Percentiles rank a stretch among this genome's conserved stretches.
phyloP scores from a whole-genome alignment of 2,329 filamentous ascomycete genomes.

The Curvularia spicifera region DNA sequence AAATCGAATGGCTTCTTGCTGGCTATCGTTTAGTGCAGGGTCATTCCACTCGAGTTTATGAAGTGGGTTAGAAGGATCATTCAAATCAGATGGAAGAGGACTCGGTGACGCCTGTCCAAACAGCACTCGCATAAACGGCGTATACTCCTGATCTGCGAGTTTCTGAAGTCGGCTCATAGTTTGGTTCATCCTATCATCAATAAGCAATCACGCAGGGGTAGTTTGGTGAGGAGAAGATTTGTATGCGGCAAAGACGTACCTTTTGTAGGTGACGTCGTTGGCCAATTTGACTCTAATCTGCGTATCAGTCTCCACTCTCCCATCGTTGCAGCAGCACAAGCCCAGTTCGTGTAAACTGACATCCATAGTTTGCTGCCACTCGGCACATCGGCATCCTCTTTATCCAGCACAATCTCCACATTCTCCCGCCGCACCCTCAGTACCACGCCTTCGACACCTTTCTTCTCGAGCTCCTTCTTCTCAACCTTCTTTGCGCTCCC shows the following conservation, averaged over 20 bases:
- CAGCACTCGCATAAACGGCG: constrained; percentile 64
- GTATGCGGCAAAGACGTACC: constrained; percentile 50
- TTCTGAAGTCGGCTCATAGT: constrained; percentile 67
- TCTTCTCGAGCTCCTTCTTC: constrained; percentile 72
- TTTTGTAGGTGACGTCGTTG: constrained; percentile 70
- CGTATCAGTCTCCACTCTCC: constrained; percentile 41
- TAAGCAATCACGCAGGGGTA: constrained; percentile 17
- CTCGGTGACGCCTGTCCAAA: constrained; percentile 65
- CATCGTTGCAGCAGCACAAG: not conserved
- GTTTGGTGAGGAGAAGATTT: not conserved
- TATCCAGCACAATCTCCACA: constrained; percentile 73
- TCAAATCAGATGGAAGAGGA: constrained; percentile 55
- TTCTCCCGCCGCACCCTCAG: constrained; percentile 65
- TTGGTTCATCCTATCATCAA: constrained; percentile 62
- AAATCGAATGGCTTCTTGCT: constrained; percentile 74
- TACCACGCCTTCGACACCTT: constrained; percentile 73
- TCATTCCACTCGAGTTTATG: constrained; percentile 62
- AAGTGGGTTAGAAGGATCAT: constrained; percentile 47
- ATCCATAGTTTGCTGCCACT: constrained; percentile 65
- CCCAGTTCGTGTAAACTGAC: constrained; percentile 53
- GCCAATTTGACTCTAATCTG: constrained; percentile 66
- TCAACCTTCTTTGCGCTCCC: constrained; percentile 74
- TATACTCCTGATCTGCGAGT: constrained; percentile 62
- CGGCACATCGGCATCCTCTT: constrained; percentile 63
- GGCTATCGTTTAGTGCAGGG: constrained; percentile 64